A percentile compares a stretch with the other conserved stretches of the same genome.
These are phyloP conservation scores for Cladophialophora chaetospira DNA, from an alignment of 2,329 filamentous ascomycete genomes.

Conservation along the genomic window DNA sequence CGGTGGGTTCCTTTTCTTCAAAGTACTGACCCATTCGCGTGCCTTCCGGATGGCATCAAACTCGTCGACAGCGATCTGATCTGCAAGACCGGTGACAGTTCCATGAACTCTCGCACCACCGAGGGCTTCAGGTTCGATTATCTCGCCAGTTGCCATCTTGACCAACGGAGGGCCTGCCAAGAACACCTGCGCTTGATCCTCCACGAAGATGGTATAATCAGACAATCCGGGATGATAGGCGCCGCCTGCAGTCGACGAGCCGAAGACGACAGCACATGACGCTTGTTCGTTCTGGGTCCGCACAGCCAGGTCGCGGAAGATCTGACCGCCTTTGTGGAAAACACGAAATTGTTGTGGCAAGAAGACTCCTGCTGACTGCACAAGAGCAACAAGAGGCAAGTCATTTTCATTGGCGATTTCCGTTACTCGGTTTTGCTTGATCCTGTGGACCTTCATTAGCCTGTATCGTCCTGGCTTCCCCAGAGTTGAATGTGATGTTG, in stretches of 20 bases:
- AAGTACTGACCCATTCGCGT: constrained; percentile 40
- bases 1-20: constrained; percentile 20
- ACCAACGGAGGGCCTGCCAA: constrained; percentile 50
- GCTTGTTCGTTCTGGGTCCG: constrained; percentile 43
- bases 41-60: constrained; percentile 47
- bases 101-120: constrained; percentile 48
- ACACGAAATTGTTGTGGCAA: constrained; percentile 49
- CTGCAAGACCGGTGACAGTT: constrained; percentile 46
- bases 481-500: too few relatives aligned
- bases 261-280: constrained; percentile 50
- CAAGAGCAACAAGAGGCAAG: constrained; percentile 43
- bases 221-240: constrained; percentile 47
- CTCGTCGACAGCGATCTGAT: constrained; percentile 49
- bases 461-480: too few relatives aligned
- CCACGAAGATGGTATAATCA: constrained; percentile 48
- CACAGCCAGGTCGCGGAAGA: constrained; percentile 46
- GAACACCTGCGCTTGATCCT: constrained; percentile 49
- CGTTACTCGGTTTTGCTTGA: constrained; percentile 43
- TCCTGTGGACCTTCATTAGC: too few relatives aligned
- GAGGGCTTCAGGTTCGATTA: constrained; percentile 45
- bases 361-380: constrained; percentile 48
- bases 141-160: constrained; percentile 51
- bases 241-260: constrained; percentile 48
- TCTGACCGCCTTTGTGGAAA: constrained; percentile 48
- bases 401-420: constrained; percentile 45